Conservation (phyloP, 2,329 filamentous ascomycete genomes). For the Pseudogymnoascus sp. region DNA sequence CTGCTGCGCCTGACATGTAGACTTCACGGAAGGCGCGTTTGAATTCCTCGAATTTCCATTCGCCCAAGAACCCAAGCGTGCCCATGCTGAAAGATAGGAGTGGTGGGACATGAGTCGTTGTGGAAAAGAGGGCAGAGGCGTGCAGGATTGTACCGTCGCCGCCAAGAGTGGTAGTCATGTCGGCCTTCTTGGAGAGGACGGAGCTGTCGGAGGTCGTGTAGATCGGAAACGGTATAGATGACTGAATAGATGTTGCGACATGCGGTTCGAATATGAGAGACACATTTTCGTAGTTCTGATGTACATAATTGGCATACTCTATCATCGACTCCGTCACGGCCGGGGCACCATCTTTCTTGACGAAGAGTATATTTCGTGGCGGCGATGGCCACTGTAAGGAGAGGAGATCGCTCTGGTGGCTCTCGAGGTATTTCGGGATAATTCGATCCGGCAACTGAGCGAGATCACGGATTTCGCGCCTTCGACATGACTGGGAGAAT, state of each 20-base stretch:
- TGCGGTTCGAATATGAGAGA: slow-evolving; percentile 76
- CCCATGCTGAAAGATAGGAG: slow-evolving; percentile 96
- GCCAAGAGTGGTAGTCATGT: slow-evolving; percentile 82
- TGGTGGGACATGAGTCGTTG: slow-evolving; percentile 73
- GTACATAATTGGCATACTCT: slow-evolving; percentile 43
- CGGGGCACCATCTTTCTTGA: slow-evolving; percentile 55
- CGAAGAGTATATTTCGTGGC: slow-evolving; percentile 59
- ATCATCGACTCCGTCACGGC: slow-evolving; percentile 30
- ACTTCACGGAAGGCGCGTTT: slow-evolving; percentile 88
- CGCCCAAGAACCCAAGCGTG: slow-evolving; percentile 85
- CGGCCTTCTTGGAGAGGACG: slow-evolving; percentile 69
- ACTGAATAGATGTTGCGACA: slow-evolving; percentile 65
- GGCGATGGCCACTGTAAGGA: slow-evolving; percentile 60
- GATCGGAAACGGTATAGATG: slow-evolving; percentile 63
- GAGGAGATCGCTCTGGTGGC: slow-evolving; percentile 50
- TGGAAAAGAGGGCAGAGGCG: slow-evolving; percentile 79
- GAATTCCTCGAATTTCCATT: slow-evolving; percentile 93
- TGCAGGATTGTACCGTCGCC: slow-evolving; percentile 88
- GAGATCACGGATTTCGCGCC: slow-evolving; percentile 43
- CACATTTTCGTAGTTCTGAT: slow-evolving; percentile 69
- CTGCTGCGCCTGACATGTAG: slow-evolving; percentile 67
- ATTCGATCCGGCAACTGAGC: slow-evolving; percentile 46
- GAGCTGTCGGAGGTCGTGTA: slow-evolving; percentile 42
- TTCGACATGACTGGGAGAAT: slow-evolving; percentile 18
- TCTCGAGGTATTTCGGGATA: slow-evolving; percentile 58